Evolutionary conservation across 2,329 filamentous ascomycete species (phyloP), one percentile per base, ranked within the genome.

Genomic region (Nectriaceae sp.): DNA sequence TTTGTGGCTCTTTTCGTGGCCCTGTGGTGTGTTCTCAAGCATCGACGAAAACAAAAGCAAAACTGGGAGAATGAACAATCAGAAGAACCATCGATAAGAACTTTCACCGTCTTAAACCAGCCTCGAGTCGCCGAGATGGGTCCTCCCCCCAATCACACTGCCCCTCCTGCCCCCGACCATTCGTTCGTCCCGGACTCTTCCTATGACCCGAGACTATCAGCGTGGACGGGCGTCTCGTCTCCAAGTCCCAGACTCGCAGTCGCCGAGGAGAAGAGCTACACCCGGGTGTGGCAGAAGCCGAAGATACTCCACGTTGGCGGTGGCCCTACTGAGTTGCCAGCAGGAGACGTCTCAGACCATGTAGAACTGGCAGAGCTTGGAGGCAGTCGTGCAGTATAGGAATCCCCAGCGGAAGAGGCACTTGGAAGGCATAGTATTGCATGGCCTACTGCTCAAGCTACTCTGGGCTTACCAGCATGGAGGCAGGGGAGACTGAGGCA

Each of bases 191-290:
- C 43, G 3, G 44, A 47, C 19, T 44, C 46, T 4, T n/a, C 46
- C 11, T 49, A 54, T n/a, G 56, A 63, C 11, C 52, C 52, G 5
- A 49, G 56, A 16, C 51, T 59, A 11, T 49, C 53, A 3, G 47
- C 42, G 16, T 63, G 58, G 13, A 53, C 47, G 15, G 55, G 53
- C 1, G 42, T 54, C 15, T 46, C 47, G 22, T 56, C 53, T 4
- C 53, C 60, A 4, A 62, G 60, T 6, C 60, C 60, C 6, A 61
- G 54, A 40, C 58, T 58, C 1, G 60, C 60, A 3, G 51, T 63
- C 21, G 60, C 60, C 11, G 60, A 63, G 46, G 44, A 54, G 3
- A 53, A 39, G 39, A 63, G 56, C 29, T 63, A 45, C 21, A 59
- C 56, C 21, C 52, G 60, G 8, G 35, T 56, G 4, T 38, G 53